Evolutionary conservation across 176 grass and related monocot genomes (phyloP), one percentile per base, ranked within the genome.

Genomic region (Bromus sterilis): DNA sequence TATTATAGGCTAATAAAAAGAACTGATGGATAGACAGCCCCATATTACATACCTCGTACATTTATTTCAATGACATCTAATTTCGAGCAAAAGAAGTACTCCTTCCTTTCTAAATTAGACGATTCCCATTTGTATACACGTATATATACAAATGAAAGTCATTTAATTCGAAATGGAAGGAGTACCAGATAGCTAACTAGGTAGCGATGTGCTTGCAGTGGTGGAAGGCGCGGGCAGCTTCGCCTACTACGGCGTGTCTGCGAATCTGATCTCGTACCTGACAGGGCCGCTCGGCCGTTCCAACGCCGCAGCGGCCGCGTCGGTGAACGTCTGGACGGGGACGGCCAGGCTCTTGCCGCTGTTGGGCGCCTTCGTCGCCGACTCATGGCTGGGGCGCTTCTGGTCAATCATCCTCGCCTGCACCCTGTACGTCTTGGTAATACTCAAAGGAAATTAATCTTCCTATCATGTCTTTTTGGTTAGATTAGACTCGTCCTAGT

Each of bases 231-330:
- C 83, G 4, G 83, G 85, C 33, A 90, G 80, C 42, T 91, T 89
- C 37, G 78, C 90, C 7, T 86, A 43, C 75, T 96, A 73, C 69
- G 90, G 93, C 14, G 24, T 95, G 30, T 90, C 87, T 1, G 74
- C 85, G 0, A 95, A 95, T 65, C 59, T 92, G 15, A 95, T 95
- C 71, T 83, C 78, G 0, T 95, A 95, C 65, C 82, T 95, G 11
- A 92, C 90, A 0, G 93, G 90, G 1, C 88, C 85, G 8, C 76
- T 96, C 2, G 62, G 76, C 1, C 87, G 93, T 28, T 84, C 88
- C 26, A 96, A 84, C 34, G 93, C 93, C 7, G 36, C 81, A 11
- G 88, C 93, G 4, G 93, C 93, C 4, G 86, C 93, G 6, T 32
- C 93, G 6, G 57, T 93, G 7, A 93, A 96, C 72, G 83, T 80